Base-by-base conservation (phyloP, 345 rosid genomes). In the Kandelia obovata region DNA sequence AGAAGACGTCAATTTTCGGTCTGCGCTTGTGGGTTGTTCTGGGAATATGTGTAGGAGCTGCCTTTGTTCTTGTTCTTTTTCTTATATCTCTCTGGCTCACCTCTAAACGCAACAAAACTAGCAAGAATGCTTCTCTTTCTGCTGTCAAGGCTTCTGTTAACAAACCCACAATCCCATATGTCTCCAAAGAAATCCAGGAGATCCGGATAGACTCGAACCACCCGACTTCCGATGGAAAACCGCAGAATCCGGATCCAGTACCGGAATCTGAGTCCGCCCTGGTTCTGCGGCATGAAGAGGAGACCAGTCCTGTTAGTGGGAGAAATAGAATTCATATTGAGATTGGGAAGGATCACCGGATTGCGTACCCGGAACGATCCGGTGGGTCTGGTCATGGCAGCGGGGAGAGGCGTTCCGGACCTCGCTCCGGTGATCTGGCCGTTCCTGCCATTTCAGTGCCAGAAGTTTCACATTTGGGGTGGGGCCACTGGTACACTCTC, bases 401-500 rank as follows among this genome's bases (percentile, higher is more conserved):
- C 30, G 89, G 91, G n/a, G 83, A 76, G 74, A 56, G 64, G 52
- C 73, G 80, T 67, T 82, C 88, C 7, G 72, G 79, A 13, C 70
- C 64, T 8, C 61, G 79, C 9, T 66, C 79, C 8, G 86, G 88
- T 61, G 96, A 87, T 66, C 91, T 80, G 73, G 61, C 25, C 15
- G 74, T 81, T 39, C 65, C 67, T 57, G 72, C 53, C 19, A 63
- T 78, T 58, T 63, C 81, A n/a, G 89, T 75, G 73, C 96, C 95
- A 43, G 98, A 91, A 72, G 98, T 94, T 71, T 91, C 97, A 49
- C 98, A 94, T 85, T 80, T 94, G 76, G 98, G 96, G 4, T 94
- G 98, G 98, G 98, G 98, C 0, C 98, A 88, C 73, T 94, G 98
- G 97, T 94, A 89, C 59, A 94, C 92, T 23, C 71, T 94, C 49